Evolutionary conservation across 345 rosid species (phyloP).

Genomic region (Gossypium australe): DNA sequence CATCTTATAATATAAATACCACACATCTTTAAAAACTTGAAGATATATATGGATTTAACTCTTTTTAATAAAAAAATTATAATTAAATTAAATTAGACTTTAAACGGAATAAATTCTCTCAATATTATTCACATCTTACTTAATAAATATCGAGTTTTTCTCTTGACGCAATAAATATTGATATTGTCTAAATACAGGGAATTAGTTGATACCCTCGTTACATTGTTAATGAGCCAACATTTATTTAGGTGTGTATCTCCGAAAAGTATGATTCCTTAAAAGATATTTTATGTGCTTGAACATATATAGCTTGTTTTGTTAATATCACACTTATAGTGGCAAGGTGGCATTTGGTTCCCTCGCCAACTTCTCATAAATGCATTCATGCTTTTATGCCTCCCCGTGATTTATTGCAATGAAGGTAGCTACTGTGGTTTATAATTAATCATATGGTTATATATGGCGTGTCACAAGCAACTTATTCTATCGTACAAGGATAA

Average conservation of each 20-base stretch:
- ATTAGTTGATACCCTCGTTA: not conserved
- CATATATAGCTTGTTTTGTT: not conserved
- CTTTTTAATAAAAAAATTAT: too few relatives aligned
- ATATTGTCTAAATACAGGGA: too few relatives aligned
- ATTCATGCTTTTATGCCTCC: conserved; percentile 2
- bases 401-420: not conserved
- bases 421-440: too few relatives aligned
- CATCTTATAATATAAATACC: not conserved
- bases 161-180: too few relatives aligned
- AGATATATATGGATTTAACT: too few relatives aligned
- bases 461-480: accelerated
- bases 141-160: too few relatives aligned
- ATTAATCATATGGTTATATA: too few relatives aligned
- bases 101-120: too few relatives aligned
- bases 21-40: not conserved
- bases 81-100: too few relatives aligned
- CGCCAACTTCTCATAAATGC: not conserved
- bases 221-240: not conserved
- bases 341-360: not conserved
- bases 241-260: not conserved
- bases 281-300: not conserved
- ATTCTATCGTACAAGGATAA: too few relatives aligned
- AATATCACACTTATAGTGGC: not conserved
- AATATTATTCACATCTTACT: too few relatives aligned
- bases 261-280: not conserved